phyloP scores from a whole-genome alignment of 352 stramenopile genomes.

The Phytophthora cactorum region DNA sequence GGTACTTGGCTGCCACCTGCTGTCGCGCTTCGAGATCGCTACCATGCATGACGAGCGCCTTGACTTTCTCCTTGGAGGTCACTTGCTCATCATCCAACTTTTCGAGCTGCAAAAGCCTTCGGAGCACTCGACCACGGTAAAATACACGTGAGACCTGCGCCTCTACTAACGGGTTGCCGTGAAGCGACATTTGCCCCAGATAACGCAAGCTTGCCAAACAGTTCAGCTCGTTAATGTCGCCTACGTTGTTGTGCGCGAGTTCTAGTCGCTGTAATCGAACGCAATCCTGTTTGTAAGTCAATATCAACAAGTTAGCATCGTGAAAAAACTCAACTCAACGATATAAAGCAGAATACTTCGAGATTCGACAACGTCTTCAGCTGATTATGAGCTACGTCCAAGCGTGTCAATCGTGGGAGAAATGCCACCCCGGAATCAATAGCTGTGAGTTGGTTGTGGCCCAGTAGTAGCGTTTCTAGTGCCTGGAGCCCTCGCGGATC shows the following conservation, averaged over 20 bases:
- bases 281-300: slow-evolving; percentile 45
- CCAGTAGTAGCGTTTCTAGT: slow-evolving; percentile 57
- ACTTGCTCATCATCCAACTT: slow-evolving; percentile 58
- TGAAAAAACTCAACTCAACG: neutral
- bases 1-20: slow-evolving; percentile 59
- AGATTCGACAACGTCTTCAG: slow-evolving; percentile 49
- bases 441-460: slow-evolving; percentile 58
- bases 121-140: slow-evolving; percentile 69
- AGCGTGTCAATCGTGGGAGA: slow-evolving; percentile 55
- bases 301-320: neutral
- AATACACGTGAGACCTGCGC: slow-evolving; percentile 46
- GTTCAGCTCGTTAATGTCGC: slow-evolving; percentile 72
- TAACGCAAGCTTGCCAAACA: slow-evolving; percentile 48
- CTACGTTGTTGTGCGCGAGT: slow-evolving; percentile 53
- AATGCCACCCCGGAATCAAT: slow-evolving; percentile 48
- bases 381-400: slow-evolving; percentile 68
- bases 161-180: slow-evolving; percentile 49
- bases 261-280: slow-evolving; percentile 59
- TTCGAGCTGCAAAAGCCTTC: slow-evolving; percentile 61
- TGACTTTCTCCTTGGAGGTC: slow-evolving; percentile 79
- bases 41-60: slow-evolving; percentile 77
- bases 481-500: slow-evolving; percentile 41
- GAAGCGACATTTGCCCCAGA: slow-evolving; percentile 53
- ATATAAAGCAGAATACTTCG: slow-evolving; percentile 34
- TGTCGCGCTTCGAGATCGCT: slow-evolving; percentile 63